Base-by-base conservation (phyloP, 441 rosid species). In the Aleurites moluccanus region DNA sequence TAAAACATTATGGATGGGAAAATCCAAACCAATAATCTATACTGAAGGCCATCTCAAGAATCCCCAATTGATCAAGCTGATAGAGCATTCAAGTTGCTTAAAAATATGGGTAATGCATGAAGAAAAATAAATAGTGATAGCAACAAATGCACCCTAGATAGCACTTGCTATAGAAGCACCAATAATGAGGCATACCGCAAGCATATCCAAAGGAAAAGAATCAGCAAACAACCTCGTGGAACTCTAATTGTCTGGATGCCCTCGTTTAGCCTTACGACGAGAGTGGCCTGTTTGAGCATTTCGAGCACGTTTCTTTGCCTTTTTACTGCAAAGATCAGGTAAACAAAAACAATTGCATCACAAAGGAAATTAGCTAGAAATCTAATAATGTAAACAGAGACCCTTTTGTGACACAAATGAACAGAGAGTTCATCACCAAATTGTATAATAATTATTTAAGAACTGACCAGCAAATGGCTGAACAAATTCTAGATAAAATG, bases 211-310 rank as follows among this genome's bases (percentile, higher is more conserved):
- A 27, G 38, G 47, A 47, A 25, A 38, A 65, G 59, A 67, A 33
- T 20, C 67, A 25, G 56, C 49, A 18, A 64, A 38, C 47, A 69
- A 76, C 53, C 68, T 33, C 50, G 3, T 70, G 45, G 70, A 11
- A 25, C 44, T 80, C 87, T 88, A 87, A 79, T 88, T 84, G 55
- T 89, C 94, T 23, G 87, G 69, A 83, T 91, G 91, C 40, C 86
- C 90, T 2, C 91, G 85, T 78, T 87, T 91, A 55, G 84, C 82
- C 82, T 85, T 90, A 28, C 94, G 90, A 61, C 91, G 92, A 25
- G 81, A 42, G 30, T 82, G 87, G 62, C 49, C 75, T 64, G 72
- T 59, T 28, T 82, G 69, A 28, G 81, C 77, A 69, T 83, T 82
- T 70, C 87, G 81, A 40, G 59, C 63, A 52, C 84, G 82, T 69